These are phyloP conservation scores for Exophiala dermatitidis DNA, from an alignment of 2,329 filamentous ascomycete genomes.

Conservation along the genomic window DNA sequence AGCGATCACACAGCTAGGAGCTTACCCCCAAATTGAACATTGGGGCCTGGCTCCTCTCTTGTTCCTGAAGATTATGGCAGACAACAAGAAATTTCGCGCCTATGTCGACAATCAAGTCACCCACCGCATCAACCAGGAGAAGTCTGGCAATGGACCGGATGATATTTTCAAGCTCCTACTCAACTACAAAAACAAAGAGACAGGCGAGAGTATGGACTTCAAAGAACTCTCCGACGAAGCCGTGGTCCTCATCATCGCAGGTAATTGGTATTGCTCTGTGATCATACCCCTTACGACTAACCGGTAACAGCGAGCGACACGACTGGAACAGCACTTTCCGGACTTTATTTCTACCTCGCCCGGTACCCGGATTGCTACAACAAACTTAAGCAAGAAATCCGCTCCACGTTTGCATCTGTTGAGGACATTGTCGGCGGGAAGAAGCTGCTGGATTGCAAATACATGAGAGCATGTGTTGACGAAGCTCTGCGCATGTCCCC, in stretches of 20 bases:
- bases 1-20: slow-evolving; percentile 1
- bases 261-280: not conserved
- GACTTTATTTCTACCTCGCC: slow-evolving; percentile 37
- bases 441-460: slow-evolving; percentile 32
- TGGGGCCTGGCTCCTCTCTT: not conserved
- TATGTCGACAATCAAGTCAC: slow-evolving; percentile 2
- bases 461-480: slow-evolving; percentile 40
- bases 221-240: slow-evolving; percentile 6
- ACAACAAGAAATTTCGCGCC: not conserved
- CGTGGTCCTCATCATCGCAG: slow-evolving; percentile 5
- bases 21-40: not conserved
- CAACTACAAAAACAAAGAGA: slow-evolving; percentile 1
- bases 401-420: slow-evolving; percentile 30
- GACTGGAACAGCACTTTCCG: slow-evolving; percentile 34
- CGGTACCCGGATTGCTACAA: slow-evolving; percentile 30
- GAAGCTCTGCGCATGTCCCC: slow-evolving; percentile 34
- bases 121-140: not conserved
- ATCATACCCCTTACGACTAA: slow-evolving; percentile 9
- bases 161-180: slow-evolving; percentile 7
- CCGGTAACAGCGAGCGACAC: slow-evolving; percentile 35
- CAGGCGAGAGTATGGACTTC: slow-evolving; percentile 1
- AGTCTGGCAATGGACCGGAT: not conserved
- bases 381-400: slow-evolving; percentile 32
- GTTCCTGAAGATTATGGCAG: slow-evolving; percentile 1
- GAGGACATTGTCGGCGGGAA: slow-evolving; percentile 35